Evolutionary conservation across 2,329 filamentous ascomycete genomes (phyloP).

Genomic region (Blastomyces gilchristii): DNA sequence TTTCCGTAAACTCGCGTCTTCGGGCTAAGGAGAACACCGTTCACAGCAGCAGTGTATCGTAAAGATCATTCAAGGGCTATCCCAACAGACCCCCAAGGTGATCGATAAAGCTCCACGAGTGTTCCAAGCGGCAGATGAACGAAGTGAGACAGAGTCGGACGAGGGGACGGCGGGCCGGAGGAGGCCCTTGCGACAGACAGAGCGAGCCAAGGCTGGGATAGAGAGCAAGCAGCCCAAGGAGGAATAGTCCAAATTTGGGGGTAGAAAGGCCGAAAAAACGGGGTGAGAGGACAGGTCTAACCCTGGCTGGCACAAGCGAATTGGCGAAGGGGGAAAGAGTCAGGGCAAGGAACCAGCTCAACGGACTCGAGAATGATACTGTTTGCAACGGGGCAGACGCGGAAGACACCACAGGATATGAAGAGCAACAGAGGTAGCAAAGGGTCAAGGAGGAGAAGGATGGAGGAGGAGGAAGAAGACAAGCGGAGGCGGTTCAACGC

Average conservation of each 20-base stretch:
- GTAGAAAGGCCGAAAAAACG: background rate
- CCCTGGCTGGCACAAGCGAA: slow-evolving; percentile 1
- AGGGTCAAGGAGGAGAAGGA: background rate
- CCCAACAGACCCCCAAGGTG: background rate
- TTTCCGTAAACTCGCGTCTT: background rate
- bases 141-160: background rate
- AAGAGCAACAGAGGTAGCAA: background rate
- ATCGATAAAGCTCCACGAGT: background rate
- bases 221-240: background rate
- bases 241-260: slow-evolving; percentile 1
- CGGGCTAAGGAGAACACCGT: background rate
- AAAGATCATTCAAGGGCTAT: background rate
- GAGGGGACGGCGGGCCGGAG: background rate
- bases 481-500: background rate
- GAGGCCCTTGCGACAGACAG: background rate
- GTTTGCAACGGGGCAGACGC: background rate
- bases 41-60: background rate
- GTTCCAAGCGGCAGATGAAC: background rate
- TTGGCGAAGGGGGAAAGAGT: background rate
- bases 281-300: background rate
- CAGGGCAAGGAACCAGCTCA: slow-evolving; percentile 5
- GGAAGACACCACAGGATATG: background rate
- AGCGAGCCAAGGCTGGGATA: background rate
- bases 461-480: background rate
- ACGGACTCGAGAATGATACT: background rate